These are phyloP conservation scores for Termitomyces sp. DNA, from an alignment of 768 basidiomycete genomes.

Conservation along the genomic window DNA sequence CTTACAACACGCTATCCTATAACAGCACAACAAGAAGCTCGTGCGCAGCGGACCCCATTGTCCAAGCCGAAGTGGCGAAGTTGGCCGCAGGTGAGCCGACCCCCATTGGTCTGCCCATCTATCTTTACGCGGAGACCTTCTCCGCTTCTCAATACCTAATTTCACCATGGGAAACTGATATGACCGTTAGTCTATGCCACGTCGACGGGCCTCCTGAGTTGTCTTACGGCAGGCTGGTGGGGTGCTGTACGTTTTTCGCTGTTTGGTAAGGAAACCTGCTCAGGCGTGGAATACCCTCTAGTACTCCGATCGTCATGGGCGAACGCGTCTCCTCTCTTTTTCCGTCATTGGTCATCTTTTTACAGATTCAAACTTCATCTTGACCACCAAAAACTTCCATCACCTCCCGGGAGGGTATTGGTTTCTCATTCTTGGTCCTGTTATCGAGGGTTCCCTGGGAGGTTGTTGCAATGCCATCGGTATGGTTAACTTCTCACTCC, in stretches of 20 bases:
- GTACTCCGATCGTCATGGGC: constrained; percentile 77
- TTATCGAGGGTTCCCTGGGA: constrained; percentile 67
- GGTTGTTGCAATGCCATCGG: constrained; percentile 39
- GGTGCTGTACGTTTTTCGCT: constrained; percentile 50
- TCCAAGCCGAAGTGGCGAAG: constrained; percentile 67
- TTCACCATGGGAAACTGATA: constrained; percentile 2
- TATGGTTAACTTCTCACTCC: constrained; percentile 2
- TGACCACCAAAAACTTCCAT: constrained; percentile 54
- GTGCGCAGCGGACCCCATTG: constrained; percentile 66
- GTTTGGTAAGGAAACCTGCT: neutral
- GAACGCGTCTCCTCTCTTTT: constrained; percentile 59
- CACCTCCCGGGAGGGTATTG: constrained; percentile 77
- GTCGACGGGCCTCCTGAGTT: constrained; percentile 66
- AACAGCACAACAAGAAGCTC: constrained; percentile 10
- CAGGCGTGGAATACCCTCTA: constrained; percentile 20
- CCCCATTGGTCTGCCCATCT: neutral
- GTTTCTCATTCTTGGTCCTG: constrained; percentile 62
- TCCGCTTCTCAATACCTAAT: neutral
- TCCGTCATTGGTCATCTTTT: constrained; percentile 54
- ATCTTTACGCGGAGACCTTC: neutral
- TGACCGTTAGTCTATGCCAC: constrained; percentile 50
- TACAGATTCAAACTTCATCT: constrained; percentile 60
- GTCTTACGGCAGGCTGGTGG: constrained; percentile 85
- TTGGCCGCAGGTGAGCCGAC: constrained; percentile 51
- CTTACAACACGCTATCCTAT: neutral